These are phyloP conservation scores for Phyllosticta capitalensis DNA, from an alignment of 2,329 filamentous ascomycete genomes.

Conservation along the genomic window DNA sequence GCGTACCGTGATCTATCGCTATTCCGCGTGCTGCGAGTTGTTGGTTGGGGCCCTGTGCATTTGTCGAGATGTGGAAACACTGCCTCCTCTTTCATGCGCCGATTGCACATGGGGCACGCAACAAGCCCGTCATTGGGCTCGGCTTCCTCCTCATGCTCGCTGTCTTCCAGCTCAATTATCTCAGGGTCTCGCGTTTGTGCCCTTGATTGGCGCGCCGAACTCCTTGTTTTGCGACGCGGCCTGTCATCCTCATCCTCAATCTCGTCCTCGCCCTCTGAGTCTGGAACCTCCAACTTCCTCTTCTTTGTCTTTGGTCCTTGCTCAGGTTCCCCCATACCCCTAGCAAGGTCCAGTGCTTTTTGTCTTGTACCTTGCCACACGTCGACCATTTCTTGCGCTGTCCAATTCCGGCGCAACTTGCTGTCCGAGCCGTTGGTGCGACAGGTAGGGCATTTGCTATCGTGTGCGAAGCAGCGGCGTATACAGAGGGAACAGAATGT, in stretches of 20 bases:
- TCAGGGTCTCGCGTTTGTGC: constrained; percentile 15
- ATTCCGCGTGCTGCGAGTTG: constrained; percentile 18
- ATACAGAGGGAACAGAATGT: constrained; percentile 98
- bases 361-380: constrained; percentile 60
- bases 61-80: constrained; percentile 77
- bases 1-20: constrained; percentile 21
- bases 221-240: constrained; percentile 33
- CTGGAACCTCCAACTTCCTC: constrained; percentile 41
- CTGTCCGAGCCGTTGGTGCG: constrained; percentile 70
- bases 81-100: constrained; percentile 66
- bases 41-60: constrained; percentile 39
- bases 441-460: constrained; percentile 84
- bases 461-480: constrained; percentile 68
- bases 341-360: constrained; percentile 56
- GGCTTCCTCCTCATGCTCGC: constrained; percentile 27
- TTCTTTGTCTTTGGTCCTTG: constrained; percentile 32
- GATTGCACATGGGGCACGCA: constrained; percentile 71
- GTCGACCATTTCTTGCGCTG: constrained; percentile 74
- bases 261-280: constrained; percentile 37
- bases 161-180: constrained; percentile 15
- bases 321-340: constrained; percentile 16
- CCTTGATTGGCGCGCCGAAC: constrained; percentile 23
- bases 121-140: constrained; percentile 62
- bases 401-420: constrained; percentile 75
- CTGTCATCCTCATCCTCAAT: constrained; percentile 38